A percentile compares a stretch with the other conserved stretches of the same genome.
Conservation (phyloP, 176 grass and related monocot genomes). For the Carex kokanica region DNA sequence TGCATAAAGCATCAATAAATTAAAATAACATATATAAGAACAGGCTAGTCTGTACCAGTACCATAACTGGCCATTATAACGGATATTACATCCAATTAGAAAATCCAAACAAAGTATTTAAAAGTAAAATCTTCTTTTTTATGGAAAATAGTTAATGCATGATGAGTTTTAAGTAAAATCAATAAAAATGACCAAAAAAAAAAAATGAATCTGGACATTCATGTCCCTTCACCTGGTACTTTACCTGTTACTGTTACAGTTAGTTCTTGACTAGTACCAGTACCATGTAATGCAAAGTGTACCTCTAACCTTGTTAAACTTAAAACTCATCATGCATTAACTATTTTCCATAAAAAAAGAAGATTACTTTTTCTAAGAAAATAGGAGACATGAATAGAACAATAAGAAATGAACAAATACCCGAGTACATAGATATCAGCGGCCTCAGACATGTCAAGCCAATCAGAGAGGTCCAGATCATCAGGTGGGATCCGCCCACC, state of each 20-base stretch:
- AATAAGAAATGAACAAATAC: slow-evolving; percentile 40
- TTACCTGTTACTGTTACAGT: background rate
- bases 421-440: slow-evolving; percentile 98
- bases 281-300: background rate
- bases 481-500: slow-evolving; percentile 61
- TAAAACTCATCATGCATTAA: background rate
- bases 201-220: background rate
- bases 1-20: slow-evolving; percentile 29
- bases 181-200: background rate
- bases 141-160: no score
- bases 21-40: slow-evolving; percentile 11
- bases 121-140: background rate
- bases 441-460: slow-evolving; percentile 81
- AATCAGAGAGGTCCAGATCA: slow-evolving; percentile 72
- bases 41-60: slow-evolving; percentile 17
- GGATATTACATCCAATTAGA: background rate
- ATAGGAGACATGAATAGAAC: slow-evolving; percentile 2
- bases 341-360: slow-evolving; percentile 1
- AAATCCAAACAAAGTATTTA: background rate
- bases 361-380: background rate
- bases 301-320: background rate
- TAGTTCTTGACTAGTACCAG: background rate
- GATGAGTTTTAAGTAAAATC: background rate
- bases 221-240: background rate
- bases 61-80: background rate